Evolutionary conservation across 1,284 basidiomycete genomes (phyloP).

Genomic region (Bjerkandera adusta): DNA sequence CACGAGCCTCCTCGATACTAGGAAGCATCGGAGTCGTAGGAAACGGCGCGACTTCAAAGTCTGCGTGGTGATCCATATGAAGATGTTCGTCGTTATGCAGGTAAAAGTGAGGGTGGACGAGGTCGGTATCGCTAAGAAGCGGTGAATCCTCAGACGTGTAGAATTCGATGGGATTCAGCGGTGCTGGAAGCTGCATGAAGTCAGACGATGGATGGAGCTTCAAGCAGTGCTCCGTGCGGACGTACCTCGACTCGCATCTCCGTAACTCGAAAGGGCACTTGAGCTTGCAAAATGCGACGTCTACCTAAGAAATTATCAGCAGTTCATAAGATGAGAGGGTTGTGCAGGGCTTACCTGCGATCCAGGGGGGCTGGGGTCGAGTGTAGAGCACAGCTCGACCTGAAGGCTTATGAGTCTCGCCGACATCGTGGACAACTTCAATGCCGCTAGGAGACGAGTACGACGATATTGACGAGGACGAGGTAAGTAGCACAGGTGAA

Average conservation of each 20-base stretch:
- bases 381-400: no score
- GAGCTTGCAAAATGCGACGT: no score
- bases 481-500: neutral
- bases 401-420: neutral
- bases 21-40: slow-evolving; percentile 13
- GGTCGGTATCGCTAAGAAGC: slow-evolving; percentile 11
- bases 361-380: no score
- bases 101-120: neutral
- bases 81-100: slow-evolving; percentile 4
- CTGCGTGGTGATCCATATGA: neutral
- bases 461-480: neutral
- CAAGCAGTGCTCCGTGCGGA: no score
- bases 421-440: neutral
- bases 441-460: slow-evolving; percentile 1
- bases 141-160: slow-evolving; percentile 11
- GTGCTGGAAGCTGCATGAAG: no score
- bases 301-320: no score
- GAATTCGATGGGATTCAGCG: slow-evolving; percentile 8
- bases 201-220: no score
- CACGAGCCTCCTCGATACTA: neutral
- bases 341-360: no score
- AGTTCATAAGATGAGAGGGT: no score
- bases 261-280: no score
- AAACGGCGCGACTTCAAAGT: slow-evolving; percentile 11
- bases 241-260: no score